A percentile compares a stretch with the other conserved stretches of the same genome.
These are phyloP conservation scores for Tilletia caries DNA, from an alignment of 1,284 basidiomycete species.

Conservation along the genomic window DNA sequence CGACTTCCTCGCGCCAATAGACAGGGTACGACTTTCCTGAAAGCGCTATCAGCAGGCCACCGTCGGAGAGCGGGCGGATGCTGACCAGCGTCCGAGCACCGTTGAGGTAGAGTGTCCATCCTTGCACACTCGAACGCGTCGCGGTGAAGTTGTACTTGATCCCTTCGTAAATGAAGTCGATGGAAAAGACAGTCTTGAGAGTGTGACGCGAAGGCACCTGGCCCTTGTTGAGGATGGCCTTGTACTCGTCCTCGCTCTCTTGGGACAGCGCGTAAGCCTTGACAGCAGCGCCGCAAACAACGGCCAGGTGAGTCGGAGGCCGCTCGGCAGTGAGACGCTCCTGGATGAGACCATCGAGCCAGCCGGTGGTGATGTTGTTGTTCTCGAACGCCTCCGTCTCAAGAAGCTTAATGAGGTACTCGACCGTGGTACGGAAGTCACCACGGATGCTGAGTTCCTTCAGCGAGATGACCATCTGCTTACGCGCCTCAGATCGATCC, in stretches of 20 bases:
- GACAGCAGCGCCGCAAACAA: slow-evolving; percentile 88
- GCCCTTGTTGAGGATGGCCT: slow-evolving; percentile 92
- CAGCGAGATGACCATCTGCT: slow-evolving; percentile 99
- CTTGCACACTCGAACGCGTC: slow-evolving; percentile 78
- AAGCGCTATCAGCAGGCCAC: slow-evolving; percentile 84
- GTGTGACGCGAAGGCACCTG: slow-evolving; percentile 93
- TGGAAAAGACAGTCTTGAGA: slow-evolving; percentile 91
- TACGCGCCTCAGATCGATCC: slow-evolving; percentile 88
- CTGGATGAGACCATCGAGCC: slow-evolving; percentile 96
- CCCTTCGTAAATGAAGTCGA: slow-evolving; percentile 93
- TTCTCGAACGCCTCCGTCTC: slow-evolving; percentile 95
- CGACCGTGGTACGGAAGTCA: slow-evolving; percentile 97
- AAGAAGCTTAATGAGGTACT: slow-evolving; percentile 87
- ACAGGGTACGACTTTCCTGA: slow-evolving; percentile 94
- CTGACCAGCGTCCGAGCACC: slow-evolving; percentile 63
- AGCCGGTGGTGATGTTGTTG: slow-evolving; percentile 96
- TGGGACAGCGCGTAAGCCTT: slow-evolving; percentile 90
- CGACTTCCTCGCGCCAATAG: slow-evolving; percentile 98
- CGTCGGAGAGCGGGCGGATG: slow-evolving; percentile 78
- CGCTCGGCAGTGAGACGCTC: slow-evolving; percentile 92
- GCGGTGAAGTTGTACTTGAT: slow-evolving; percentile 93
- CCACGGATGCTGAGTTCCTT: slow-evolving; percentile 98
- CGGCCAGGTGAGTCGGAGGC: slow-evolving; percentile 84
- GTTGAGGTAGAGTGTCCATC: slow-evolving; percentile 94
- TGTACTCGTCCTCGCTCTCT: slow-evolving; percentile 87